Evolutionary conservation across 2,329 filamentous ascomycete species (phyloP), one percentile per base, ranked within the genome.

Genomic region (Phialocephala subalpina): DNA sequence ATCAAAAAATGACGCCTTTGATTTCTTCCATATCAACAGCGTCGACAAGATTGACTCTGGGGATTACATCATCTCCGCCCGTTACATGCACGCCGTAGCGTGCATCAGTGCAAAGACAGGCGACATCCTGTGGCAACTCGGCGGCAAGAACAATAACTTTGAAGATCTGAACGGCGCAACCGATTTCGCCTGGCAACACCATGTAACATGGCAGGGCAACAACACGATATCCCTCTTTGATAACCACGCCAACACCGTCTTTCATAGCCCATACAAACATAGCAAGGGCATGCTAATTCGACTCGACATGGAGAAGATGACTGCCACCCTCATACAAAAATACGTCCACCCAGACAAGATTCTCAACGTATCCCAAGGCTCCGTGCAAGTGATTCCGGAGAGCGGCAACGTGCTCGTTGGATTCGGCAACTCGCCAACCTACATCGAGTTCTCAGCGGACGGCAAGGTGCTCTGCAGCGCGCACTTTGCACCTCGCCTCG

Each of bases 361-460:
- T 33, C 75, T 78, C 18, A 78, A 77, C 14, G 77, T 77, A 42
- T 82, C 81, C 2, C 81, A 83, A 66, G 82, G 81, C 18, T 82
- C 79, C 47, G 75, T 80, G 65, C 82, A 83, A 64, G 66, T 80
- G 12, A 75, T 84, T 7, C 74, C 79, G 2, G 78, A 80, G 22
- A 80, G 78, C 57, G 80, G 79, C 9, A 83, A 85, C 68, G 77
- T 79, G 1, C 74, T 86, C 16, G 76, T 85, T 9, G 82, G 81
- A 33, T 86, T 80, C 78, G 83, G 85, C 12, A 81, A 82, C n/a
- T 79, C 78, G 14, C 81, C 83, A 1, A 80, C 82, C 0, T 81
- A 80, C 63, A 83, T 80, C 14, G 84, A 87, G 70, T 85, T 78
- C 71, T 69, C 76, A 0, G 59, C 72, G 20, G 73, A 78, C 40